Conservation (phyloP, 208 protist genomes). For the Blechomonas ayalai region DNA sequence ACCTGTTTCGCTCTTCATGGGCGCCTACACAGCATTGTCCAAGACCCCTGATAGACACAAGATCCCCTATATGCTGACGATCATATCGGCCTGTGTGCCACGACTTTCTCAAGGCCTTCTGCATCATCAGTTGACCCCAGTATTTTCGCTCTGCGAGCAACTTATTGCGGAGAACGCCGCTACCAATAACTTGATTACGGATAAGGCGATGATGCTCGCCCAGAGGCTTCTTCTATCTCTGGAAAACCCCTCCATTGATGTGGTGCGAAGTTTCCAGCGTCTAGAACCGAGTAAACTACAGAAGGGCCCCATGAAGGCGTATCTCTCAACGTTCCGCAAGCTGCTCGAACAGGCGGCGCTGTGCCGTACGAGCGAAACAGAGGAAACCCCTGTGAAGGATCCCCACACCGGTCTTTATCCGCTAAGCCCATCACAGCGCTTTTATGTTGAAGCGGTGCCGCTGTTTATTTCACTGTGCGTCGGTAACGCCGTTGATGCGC, state of each 20-base stretch:
- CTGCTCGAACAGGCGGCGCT: slow-evolving; percentile 65
- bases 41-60: slow-evolving; percentile 62
- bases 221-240: slow-evolving; percentile 56
- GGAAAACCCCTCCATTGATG: slow-evolving; percentile 37
- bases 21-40: slow-evolving; percentile 52
- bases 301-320: slow-evolving; percentile 54
- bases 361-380: slow-evolving; percentile 5
- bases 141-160: slow-evolving; percentile 53
- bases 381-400: slow-evolving; percentile 10
- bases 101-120: slow-evolving; percentile 64
- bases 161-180: slow-evolving; percentile 62
- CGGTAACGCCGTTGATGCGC: slow-evolving; percentile 50
- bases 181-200: slow-evolving; percentile 47
- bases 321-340: slow-evolving; percentile 73
- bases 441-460: slow-evolving; percentile 46
- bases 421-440: slow-evolving; percentile 25
- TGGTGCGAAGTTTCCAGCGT: slow-evolving; percentile 25
- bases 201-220: slow-evolving; percentile 67
- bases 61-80: slow-evolving; percentile 73
- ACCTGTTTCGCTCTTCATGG: slow-evolving; percentile 79
- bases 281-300: slow-evolving; percentile 74
- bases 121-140: slow-evolving; percentile 28
- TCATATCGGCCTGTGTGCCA: slow-evolving; percentile 64
- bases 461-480: slow-evolving; percentile 57
- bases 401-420: slow-evolving; percentile 28